Percentiles rank a stretch among this genome's conserved stretches.
These are phyloP conservation scores for Whalleya microplaca DNA, from an alignment of 2,329 filamentous ascomycete species.

Conservation along the genomic window DNA sequence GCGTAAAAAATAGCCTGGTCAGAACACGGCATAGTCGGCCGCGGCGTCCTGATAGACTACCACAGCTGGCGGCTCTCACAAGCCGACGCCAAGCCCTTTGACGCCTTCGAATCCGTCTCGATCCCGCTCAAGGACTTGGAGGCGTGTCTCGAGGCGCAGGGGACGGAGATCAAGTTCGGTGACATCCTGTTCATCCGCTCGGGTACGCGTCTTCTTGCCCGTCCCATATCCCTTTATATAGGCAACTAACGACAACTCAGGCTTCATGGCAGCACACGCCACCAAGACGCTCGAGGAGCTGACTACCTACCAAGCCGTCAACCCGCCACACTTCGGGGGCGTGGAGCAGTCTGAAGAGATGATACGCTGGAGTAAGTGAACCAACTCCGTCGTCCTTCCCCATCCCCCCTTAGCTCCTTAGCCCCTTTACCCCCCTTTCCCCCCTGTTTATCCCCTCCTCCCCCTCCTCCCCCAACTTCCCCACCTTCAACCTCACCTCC, in stretches of 20 bases:
- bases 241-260: conserved; percentile 25
- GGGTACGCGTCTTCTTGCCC: conserved; percentile 20
- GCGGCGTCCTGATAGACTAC: conserved; percentile 59
- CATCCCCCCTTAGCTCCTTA: neutral
- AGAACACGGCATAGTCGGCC: conserved; percentile 58
- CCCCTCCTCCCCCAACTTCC: neutral
- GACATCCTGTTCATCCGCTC: conserved; percentile 56
- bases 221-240: neutral
- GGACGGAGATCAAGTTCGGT: conserved; percentile 53
- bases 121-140: conserved; percentile 46
- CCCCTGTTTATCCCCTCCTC: neutral
- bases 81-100: conserved; percentile 34
- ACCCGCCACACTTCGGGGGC: conserved; percentile 50
- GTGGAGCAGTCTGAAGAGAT: conserved; percentile 50
- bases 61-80: conserved; percentile 50
- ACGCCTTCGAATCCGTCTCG: conserved; percentile 39
- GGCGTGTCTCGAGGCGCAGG: conserved; percentile 48
- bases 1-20: conserved; percentile 45
- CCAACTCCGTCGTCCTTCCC: neutral
- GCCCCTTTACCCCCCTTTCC: neutral
- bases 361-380: conserved; percentile 34
- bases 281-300: conserved; percentile 43
- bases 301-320: conserved; percentile 38
- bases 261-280: conserved; percentile 48
- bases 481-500: neutral